Evolutionary conservation across 2,329 filamentous ascomycete species (phyloP).

Genomic region (Talaromyces sp.): DNA sequence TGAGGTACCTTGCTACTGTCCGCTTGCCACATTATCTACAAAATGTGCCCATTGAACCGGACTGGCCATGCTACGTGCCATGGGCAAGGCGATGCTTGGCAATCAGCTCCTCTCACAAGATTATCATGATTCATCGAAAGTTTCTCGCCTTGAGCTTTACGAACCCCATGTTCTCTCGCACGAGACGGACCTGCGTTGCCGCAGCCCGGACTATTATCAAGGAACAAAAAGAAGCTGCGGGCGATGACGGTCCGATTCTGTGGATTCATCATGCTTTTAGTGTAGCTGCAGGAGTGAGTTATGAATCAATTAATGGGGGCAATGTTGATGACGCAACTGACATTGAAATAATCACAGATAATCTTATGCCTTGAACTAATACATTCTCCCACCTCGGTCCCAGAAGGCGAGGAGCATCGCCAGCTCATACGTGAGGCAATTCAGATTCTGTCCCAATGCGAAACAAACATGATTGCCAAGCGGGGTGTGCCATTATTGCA

Average conservation of each 20-base stretch:
- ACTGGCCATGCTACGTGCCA: slow-evolving; percentile 24
- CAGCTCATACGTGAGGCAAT: slow-evolving; percentile 4
- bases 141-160: slow-evolving; percentile 37
- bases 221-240: not conserved
- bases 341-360: not conserved
- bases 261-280: slow-evolving; percentile 11
- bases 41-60: slow-evolving; percentile 8
- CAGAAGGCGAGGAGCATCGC: slow-evolving; percentile 5
- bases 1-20: slow-evolving; percentile 1
- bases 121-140: slow-evolving; percentile 33
- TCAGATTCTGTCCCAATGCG: not conserved
- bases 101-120: not conserved
- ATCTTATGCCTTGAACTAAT: slow-evolving; percentile 10
- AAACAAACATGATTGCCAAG: slow-evolving; percentile 10
- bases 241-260: slow-evolving; percentile 1
- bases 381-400: not conserved
- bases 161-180: slow-evolving; percentile 33
- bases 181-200: slow-evolving; percentile 33
- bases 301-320: not conserved
- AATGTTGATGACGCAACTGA: not conserved
- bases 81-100: not conserved
- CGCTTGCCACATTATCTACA: slow-evolving; percentile 4
- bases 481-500: slow-evolving; percentile 2
- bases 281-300: slow-evolving; percentile 7
- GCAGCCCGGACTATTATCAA: slow-evolving; percentile 31